These are phyloP conservation scores for Piper betle DNA, from an alignment of 164 flowering plant species.

Conservation along the genomic window DNA sequence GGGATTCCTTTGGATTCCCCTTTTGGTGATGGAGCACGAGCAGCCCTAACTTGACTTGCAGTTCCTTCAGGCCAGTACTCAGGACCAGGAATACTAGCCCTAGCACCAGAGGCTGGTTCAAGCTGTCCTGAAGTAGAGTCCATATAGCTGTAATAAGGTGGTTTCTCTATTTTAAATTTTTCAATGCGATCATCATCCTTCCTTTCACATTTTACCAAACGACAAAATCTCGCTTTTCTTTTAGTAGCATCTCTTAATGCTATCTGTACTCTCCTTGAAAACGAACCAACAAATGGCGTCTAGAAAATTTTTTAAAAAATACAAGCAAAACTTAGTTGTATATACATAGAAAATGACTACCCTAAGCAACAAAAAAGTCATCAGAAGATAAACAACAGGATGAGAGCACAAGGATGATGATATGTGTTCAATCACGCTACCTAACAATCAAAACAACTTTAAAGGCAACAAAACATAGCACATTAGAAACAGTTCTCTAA, in stretches of 20 bases:
- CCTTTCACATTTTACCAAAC: conserved; percentile 54
- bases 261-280: conserved; percentile 20
- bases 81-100: conserved; percentile 71
- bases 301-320: not conserved
- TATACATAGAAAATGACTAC: not conserved
- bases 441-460: too few species aligned
- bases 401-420: too few species aligned
- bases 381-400: not conserved
- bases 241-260: conserved; percentile 12
- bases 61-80: conserved; percentile 99
- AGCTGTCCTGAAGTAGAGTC: conserved; percentile 86
- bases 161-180: conserved; percentile 45
- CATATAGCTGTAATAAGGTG: conserved; percentile 57
- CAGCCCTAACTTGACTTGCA: conserved; percentile 65
- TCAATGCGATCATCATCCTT: conserved; percentile 36
- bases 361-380: not conserved
- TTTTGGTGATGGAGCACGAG: conserved; percentile 78
- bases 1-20: conserved; percentile 57
- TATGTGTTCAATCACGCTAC: too few species aligned
- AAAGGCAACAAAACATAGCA: too few species aligned
- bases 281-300: conserved; percentile 24
- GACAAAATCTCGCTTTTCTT: conserved; percentile 16
- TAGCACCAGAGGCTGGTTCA: conserved; percentile 93
- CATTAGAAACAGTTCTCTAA: too few species aligned
- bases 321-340: not conserved